Conservation (phyloP, 805 yeast species). For the Hanseniaspora thailandica region DNA sequence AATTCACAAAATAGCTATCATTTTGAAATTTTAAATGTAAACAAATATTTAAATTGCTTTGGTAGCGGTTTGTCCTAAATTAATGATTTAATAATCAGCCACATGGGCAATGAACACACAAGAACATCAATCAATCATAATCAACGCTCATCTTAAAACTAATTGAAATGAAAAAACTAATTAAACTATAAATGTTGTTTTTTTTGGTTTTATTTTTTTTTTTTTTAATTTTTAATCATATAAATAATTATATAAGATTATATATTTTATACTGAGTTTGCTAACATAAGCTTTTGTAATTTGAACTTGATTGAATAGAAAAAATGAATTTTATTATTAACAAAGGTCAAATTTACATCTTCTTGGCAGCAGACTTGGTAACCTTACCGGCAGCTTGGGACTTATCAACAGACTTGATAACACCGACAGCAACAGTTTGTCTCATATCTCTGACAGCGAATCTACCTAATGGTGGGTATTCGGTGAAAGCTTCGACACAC, state of each 20-base stretch:
- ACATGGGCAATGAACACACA: no score
- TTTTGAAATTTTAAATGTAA: no score
- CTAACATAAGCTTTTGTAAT: not conserved
- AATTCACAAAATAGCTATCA: no score
- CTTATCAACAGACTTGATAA: constrained; percentile 90
- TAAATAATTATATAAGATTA: constrained; percentile 10
- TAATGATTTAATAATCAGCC: no score
- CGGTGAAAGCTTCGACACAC: constrained; percentile 89
- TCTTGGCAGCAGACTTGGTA: constrained; percentile 72
- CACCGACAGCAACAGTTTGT: constrained; percentile 99
- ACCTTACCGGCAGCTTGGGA: constrained; percentile 74
- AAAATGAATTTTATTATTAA: not conserved
- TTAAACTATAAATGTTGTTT: not conserved
- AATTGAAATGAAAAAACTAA: not conserved
- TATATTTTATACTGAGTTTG: not conserved
- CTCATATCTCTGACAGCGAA: constrained; percentile 99
- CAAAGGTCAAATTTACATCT: constrained; percentile 17
- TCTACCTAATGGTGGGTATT: constrained; percentile 96
- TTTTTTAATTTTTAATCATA: constrained; percentile 3
- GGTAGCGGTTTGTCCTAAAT: no score
- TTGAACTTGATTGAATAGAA: not conserved
- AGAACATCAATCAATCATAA: no score
- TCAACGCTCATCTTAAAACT: no score
- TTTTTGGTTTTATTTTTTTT: not conserved
- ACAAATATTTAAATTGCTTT: no score